These are phyloP conservation scores for Anastatica hierochuntica DNA, from an alignment of 345 rosid genomes.

Conservation along the genomic window DNA sequence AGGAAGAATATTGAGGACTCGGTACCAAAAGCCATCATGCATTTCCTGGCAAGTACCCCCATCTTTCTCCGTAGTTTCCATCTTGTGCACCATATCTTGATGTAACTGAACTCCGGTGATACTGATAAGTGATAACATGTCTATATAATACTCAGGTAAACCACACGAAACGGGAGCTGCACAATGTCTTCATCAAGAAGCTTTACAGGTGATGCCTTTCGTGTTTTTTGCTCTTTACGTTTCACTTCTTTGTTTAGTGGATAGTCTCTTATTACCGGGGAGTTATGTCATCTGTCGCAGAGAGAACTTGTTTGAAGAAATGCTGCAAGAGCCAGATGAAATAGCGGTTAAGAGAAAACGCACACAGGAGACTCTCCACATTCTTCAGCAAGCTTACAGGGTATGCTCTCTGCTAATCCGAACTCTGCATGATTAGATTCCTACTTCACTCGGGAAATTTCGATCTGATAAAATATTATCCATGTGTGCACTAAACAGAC, in stretches of 20 bases:
- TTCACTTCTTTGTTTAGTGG: not conserved
- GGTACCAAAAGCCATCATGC: conserved; percentile 95
- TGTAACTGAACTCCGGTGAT: not conserved
- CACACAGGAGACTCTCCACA: conserved; percentile 71
- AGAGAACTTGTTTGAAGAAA: conserved; percentile 94
- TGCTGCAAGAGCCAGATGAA: conserved; percentile 97
- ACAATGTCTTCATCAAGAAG: conserved; percentile 85
- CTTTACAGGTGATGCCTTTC: conserved; percentile 88
- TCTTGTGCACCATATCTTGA: not conserved
- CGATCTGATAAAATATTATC: too few relatives aligned
- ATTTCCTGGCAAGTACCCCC: conserved; percentile 64
- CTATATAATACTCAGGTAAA: conserved; percentile 50
- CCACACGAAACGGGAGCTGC: conserved; percentile 93
- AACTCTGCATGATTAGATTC: too few relatives aligned
- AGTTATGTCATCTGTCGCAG: conserved; percentile 34
- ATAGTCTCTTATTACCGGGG: not conserved
- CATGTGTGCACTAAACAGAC: conserved; percentile 62
- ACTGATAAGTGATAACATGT: conserved; percentile 4
- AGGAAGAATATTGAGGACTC: conserved; percentile 86
- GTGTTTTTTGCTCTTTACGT: not conserved
- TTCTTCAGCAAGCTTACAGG: conserved; percentile 90
- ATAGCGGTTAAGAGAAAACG: conserved; percentile 76
- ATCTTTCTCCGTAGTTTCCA: not conserved
- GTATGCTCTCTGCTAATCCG: conserved; percentile 46
- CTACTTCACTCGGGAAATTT: too few relatives aligned